phyloP scores from a whole-genome alignment of 75 land plant species.

The Gnetum montanum region DNA sequence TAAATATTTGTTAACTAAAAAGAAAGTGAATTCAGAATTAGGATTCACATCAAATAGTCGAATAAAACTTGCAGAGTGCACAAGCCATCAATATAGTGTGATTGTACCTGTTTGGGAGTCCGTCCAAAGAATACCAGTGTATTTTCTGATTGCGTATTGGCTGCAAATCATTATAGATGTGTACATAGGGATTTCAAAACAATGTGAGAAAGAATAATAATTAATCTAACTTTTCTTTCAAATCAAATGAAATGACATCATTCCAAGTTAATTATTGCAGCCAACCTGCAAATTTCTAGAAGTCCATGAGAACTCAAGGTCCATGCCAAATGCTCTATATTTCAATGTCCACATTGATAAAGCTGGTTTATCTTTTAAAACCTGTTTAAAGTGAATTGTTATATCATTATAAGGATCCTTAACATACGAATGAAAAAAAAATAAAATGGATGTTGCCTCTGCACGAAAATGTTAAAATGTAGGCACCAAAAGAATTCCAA shows the following conservation, averaged over 20 bases:
- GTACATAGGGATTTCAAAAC: neutral
- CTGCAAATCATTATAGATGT: slow-evolving; percentile 30
- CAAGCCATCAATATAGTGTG: too few relatives aligned
- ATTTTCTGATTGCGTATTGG: slow-evolving; percentile 91
- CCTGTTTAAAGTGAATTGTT: too few relatives aligned
- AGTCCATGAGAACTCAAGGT: slow-evolving; percentile 86
- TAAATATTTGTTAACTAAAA: too few relatives aligned
- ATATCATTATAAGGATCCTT: neutral
- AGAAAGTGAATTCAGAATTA: too few relatives aligned
- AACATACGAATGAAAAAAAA: neutral
- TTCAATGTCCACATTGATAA: slow-evolving; percentile 79
- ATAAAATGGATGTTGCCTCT: neutral
- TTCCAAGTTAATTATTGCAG: too few relatives aligned
- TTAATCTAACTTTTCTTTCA: too few relatives aligned
- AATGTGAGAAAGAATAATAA: too few relatives aligned
- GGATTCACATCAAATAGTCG: too few relatives aligned
- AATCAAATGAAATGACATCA: too few relatives aligned
- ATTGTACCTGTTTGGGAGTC: slow-evolving; percentile 97
- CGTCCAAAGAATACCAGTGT: slow-evolving; percentile 92
- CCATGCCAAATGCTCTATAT: slow-evolving; percentile 78
- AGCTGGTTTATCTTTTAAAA: slow-evolving; percentile 75
- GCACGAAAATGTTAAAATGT: too few relatives aligned
- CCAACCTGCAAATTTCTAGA: slow-evolving; percentile 82
- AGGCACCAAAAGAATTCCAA: too few relatives aligned
- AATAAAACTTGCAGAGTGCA: too few relatives aligned